A percentile compares a stretch with the other conserved stretches of the same genome.
phyloP scores from a whole-genome alignment of 2,329 filamentous ascomycete genomes.

The Colletotrichum karsti region DNA sequence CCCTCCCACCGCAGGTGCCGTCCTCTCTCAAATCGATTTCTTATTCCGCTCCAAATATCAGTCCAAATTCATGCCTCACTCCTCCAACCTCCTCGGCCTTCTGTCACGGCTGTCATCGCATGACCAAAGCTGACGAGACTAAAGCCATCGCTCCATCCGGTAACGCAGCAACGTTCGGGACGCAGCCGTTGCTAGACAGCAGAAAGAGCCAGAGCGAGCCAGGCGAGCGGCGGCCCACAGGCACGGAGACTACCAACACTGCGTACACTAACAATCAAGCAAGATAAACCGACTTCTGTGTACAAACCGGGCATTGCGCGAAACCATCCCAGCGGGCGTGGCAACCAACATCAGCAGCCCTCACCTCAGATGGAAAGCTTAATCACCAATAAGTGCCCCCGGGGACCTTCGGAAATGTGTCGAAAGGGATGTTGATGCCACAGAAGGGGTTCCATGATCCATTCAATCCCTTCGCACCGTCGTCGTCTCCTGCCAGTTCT shows the following conservation, averaged over 20 bases:
- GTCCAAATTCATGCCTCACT: background rate
- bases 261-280: no score
- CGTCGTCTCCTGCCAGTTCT: background rate
- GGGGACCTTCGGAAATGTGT: background rate
- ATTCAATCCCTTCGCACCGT: background rate
- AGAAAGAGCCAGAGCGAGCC: background rate
- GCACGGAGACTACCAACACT: slow-evolving; percentile 22
- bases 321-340: slow-evolving; percentile 22
- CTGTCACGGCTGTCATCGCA: slow-evolving; percentile 9
- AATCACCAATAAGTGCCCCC: background rate
- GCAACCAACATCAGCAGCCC: background rate
- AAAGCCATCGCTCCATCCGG: background rate
- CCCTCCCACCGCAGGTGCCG: background rate
- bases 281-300: slow-evolving; percentile 3
- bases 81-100: background rate
- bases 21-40: background rate
- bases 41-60: slow-evolving; percentile 4
- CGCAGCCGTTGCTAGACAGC: slow-evolving; percentile 2
- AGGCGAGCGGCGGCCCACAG: slow-evolving; percentile 2
- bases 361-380: slow-evolving; percentile 23
- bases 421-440: background rate
- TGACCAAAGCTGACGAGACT: background rate
- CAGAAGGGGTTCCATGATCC: background rate
- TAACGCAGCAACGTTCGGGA: slow-evolving; percentile 12
- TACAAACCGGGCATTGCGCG: slow-evolving; percentile 22